Evolutionary conservation across 2,329 filamentous ascomycete genomes (phyloP), one percentile per base, ranked within the genome.

Genomic region (Talaromyces pinophilus): DNA sequence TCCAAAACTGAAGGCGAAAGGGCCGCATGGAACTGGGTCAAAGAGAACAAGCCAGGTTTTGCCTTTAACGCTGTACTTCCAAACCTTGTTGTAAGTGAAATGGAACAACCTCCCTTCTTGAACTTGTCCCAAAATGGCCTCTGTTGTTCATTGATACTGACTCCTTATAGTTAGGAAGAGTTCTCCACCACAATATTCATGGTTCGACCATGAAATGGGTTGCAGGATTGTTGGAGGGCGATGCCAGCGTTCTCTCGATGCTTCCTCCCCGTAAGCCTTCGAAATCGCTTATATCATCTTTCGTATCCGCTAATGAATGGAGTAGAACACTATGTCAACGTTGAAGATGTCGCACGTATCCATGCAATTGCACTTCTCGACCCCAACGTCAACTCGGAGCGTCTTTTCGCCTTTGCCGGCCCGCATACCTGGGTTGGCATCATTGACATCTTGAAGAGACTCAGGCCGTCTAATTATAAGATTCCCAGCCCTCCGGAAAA

Each of bases 391-490:
- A 67, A 74, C 0, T 77, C 78, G 0, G 80, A 86, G 71, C 80
- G 86, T 1, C 72, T 88, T n/a, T 85, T 87, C 70, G 85, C 76
- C 0, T 86, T 83, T 60, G 83, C 82, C 0, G 74, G 78, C 2
- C 79, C 78, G 0, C 84, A 78, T 67, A 84, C 77, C 60, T 83
- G 79, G 72, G 83, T 85, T 54, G 71, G 79, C 1, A 69, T 78
- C 2, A 69, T 84, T 15, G 72, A 69, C 1, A 73, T 80, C 3
- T 71, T 82, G 61, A 72, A 77, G 25, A 76, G 78, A 55, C 54
- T 79, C 6, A 76, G 77, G 62, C 83, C 84, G 0, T 72, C 79
- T 2, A 76, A 63, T 59, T 4, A 73, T 55, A 68, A 69, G 17
- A 79, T 83, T 62, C 65, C 72, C 5, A 66, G 73, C 38, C 70